A percentile compares a stretch with the other conserved stretches of the same genome.
phyloP scores from a whole-genome alignment of 2,329 filamentous ascomycete genomes.

The Huntiella decipiens region DNA sequence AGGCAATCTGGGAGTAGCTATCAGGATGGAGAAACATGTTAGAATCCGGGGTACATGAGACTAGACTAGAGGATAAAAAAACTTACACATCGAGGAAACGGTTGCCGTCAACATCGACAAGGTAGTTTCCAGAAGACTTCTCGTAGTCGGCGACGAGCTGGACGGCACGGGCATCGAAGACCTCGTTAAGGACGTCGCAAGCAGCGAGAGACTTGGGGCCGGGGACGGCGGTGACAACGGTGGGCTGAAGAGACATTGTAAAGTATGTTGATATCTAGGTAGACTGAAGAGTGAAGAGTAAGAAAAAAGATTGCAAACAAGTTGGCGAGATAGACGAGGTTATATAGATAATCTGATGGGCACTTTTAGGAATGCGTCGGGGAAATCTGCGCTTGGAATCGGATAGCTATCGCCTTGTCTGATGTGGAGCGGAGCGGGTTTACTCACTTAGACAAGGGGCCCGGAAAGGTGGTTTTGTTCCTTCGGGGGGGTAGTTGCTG shows the following conservation, averaged over 20 bases:
- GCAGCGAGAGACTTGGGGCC: slow-evolving; percentile 22
- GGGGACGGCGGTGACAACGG: slow-evolving; percentile 21
- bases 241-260: slow-evolving; percentile 15
- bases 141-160: slow-evolving; percentile 34
- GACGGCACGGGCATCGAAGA: slow-evolving; percentile 33
- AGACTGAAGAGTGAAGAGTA: slow-evolving; percentile 6
- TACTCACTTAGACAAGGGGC: neutral
- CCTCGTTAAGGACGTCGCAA: slow-evolving; percentile 24
- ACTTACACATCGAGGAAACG: slow-evolving; percentile 29
- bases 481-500: too few species aligned
- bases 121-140: slow-evolving; percentile 33
- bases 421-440: too few species aligned
- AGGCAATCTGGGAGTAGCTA: slow-evolving; percentile 79
- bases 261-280: slow-evolving; percentile 3
- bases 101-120: slow-evolving; percentile 31
- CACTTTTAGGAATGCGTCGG: too few species aligned
- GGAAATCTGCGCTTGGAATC: neutral
- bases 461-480: too few species aligned
- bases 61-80: neutral
- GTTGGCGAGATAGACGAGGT: neutral
- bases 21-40: neutral
- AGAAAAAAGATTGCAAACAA: neutral
- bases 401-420: too few species aligned
- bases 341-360: too few species aligned
- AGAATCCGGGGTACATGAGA: neutral